Evolutionary conservation across 1,284 basidiomycete genomes (phyloP).

Genomic region (Volvariella surrecta): DNA sequence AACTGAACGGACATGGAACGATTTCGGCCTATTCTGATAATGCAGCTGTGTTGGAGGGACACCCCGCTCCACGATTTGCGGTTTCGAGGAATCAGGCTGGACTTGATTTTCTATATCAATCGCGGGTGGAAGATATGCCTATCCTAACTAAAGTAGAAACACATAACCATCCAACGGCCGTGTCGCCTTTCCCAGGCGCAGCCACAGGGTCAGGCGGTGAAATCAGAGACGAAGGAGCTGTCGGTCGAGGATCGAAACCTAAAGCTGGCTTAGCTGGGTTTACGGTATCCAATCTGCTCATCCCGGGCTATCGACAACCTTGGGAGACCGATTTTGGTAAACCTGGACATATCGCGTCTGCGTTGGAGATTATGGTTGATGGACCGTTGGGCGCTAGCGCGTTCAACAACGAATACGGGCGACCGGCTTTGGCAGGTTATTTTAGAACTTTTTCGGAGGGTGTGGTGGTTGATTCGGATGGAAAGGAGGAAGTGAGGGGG

Average conservation of each 20-base stretch:
- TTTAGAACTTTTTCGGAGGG: slow-evolving; percentile 86
- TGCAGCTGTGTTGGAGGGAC: slow-evolving; percentile 88
- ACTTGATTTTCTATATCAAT: slow-evolving; percentile 41
- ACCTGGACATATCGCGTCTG: slow-evolving; percentile 87
- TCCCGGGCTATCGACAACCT: slow-evolving; percentile 81
- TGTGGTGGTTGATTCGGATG: slow-evolving; percentile 37
- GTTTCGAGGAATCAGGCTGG: slow-evolving; percentile 28
- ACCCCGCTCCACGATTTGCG: slow-evolving; percentile 73
- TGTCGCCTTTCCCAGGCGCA: slow-evolving; percentile 96
- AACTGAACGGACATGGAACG: slow-evolving; percentile 66
- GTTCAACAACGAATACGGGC: slow-evolving; percentile 98
- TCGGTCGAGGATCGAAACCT: slow-evolving; percentile 91
- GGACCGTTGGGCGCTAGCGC: slow-evolving; percentile 92
- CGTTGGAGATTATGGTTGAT: slow-evolving; percentile 96
- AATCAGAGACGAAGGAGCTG: slow-evolving; percentile 96
- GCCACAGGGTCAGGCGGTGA: slow-evolving; percentile 98
- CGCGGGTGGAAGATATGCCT: slow-evolving; percentile 68
- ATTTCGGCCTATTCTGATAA: slow-evolving; percentile 99
- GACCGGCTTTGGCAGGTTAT: slow-evolving; percentile 81
- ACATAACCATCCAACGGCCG: slow-evolving; percentile 98
- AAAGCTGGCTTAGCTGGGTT: slow-evolving; percentile 95
- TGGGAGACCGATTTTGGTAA: slow-evolving; percentile 93
- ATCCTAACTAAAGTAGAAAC: slow-evolving; percentile 98
- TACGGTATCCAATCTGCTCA: slow-evolving; percentile 91
- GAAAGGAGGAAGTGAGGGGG: slow-evolving; percentile 66